Conservation (phyloP, 176 grass and related monocot genomes). For the Tillandsia fasciculata region DNA sequence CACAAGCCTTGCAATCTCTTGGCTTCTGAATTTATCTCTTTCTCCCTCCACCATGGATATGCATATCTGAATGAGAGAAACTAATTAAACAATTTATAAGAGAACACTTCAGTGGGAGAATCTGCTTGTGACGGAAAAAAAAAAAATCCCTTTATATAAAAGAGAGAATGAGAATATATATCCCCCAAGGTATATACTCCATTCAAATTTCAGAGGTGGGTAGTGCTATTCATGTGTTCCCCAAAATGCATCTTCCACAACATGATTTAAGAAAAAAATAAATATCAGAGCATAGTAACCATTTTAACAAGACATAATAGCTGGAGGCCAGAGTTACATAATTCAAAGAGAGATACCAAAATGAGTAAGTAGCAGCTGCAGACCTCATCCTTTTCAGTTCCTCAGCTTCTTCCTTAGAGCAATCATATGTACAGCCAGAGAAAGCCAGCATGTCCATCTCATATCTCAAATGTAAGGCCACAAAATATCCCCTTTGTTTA, state of each 20-base stretch:
- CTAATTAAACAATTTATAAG: constrained; percentile 12
- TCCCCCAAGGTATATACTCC: no score
- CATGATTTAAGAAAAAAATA: not conserved
- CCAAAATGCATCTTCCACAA: not conserved
- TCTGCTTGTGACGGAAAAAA: not conserved
- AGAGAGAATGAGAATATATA: no score
- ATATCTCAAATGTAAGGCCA: constrained; percentile 90
- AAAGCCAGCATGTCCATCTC: constrained; percentile 99
- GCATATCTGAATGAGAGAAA: constrained; percentile 51
- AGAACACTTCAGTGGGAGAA: not conserved
- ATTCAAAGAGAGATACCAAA: not conserved
- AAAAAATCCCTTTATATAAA: no score
- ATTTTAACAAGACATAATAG: not conserved
- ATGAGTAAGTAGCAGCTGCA: not conserved
- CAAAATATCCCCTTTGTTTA: constrained; percentile 49
- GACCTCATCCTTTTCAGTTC: constrained; percentile 93
- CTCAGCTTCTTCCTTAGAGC: constrained; percentile 65
- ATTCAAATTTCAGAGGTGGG: no score
- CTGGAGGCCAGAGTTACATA: not conserved
- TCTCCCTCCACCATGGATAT: constrained; percentile 99
- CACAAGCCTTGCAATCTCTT: constrained; percentile 86
- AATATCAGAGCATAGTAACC: not conserved
- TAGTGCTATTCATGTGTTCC: not conserved
- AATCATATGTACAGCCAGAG: constrained; percentile 88
- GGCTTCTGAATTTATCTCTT: constrained; percentile 68